Evolutionary conservation across 305 asterid species (phyloP).

Genomic region (Plantago rigida): DNA sequence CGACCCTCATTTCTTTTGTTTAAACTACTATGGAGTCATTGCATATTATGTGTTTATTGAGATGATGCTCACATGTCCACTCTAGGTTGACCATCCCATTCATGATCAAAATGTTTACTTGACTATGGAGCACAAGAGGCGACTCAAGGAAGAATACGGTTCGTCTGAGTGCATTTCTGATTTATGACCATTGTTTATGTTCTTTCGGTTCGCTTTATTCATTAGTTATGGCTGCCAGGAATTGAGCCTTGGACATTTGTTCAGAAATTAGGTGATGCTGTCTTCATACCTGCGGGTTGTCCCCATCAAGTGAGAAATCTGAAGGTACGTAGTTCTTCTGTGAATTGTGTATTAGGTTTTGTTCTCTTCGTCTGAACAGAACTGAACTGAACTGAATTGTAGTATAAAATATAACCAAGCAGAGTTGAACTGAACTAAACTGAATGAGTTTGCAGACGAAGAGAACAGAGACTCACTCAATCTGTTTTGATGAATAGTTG

Average conservation of each 20-base stretch:
- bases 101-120: conserved; percentile 11
- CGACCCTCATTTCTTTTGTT: background rate
- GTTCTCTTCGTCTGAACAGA: no score
- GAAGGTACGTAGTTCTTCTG: background rate
- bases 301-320: conserved; percentile 15
- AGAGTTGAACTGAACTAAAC: no score
- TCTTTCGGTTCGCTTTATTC: background rate
- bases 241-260: conserved; percentile 13
- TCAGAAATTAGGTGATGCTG: conserved; percentile 14
- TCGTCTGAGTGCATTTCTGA: background rate
- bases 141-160: conserved; percentile 20
- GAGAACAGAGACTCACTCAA: no score
- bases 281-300: conserved; percentile 10
- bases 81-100: conserved; percentile 17
- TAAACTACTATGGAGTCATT: background rate
- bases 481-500: background rate
- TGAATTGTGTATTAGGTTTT: background rate
- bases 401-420: no score
- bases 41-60: background rate
- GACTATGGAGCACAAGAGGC: conserved; percentile 9
- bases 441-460: no score
- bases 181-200: conserved; percentile 2
- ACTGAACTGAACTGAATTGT: no score
- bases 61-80: background rate
- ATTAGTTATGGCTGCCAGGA: background rate